A percentile compares a stretch with the other conserved stretches of the same genome.
Evolutionary conservation across 331 rosid genomes (phyloP).

Genomic region (Telfairia occidentalis): DNA sequence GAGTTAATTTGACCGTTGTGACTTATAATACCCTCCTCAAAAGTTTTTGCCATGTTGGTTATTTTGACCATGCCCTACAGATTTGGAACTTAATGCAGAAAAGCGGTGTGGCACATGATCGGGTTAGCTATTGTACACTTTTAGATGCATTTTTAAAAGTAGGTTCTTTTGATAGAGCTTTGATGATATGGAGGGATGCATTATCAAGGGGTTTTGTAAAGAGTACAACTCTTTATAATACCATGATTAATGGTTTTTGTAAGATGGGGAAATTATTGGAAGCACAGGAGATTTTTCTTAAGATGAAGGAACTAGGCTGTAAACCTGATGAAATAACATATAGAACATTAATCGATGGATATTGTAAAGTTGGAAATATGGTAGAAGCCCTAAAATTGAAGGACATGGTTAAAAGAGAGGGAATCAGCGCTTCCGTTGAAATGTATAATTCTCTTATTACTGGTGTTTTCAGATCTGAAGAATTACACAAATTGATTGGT

Average conservation of each 20-base stretch:
- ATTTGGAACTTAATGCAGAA: conserved; percentile 54
- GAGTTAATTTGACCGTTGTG: conserved; percentile 40
- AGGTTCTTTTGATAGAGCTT: conserved; percentile 43
- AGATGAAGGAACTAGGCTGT: conserved; percentile 66
- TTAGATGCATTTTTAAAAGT: conserved; percentile 56
- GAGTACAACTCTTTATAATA: conserved; percentile 47
- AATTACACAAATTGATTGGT: conserved; percentile 27
- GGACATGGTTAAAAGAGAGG: conserved; percentile 38
- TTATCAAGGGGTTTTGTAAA: conserved; percentile 44
- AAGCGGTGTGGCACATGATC: conserved; percentile 45
- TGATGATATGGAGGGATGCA: conserved; percentile 51
- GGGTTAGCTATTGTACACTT: conserved; percentile 64
- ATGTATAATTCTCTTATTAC: conserved; percentile 71
- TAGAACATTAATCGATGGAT: conserved; percentile 54
- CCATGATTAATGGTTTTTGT: conserved; percentile 62
- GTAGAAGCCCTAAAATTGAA: conserved; percentile 55
- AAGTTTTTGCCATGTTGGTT: conserved; percentile 39
- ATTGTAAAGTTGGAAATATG: conserved; percentile 49
- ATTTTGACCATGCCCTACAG: conserved; percentile 37
- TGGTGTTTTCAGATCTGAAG: conserved; percentile 51
- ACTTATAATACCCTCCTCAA: conserved; percentile 65
- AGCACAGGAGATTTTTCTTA: conserved; percentile 44
- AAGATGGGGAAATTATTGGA: conserved; percentile 63
- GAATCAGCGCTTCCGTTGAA: conserved; percentile 43
- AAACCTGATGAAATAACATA: conserved; percentile 60